Conservation (phyloP, 2,329 filamentous ascomycete species). For the Aspergillus bombycis region DNA sequence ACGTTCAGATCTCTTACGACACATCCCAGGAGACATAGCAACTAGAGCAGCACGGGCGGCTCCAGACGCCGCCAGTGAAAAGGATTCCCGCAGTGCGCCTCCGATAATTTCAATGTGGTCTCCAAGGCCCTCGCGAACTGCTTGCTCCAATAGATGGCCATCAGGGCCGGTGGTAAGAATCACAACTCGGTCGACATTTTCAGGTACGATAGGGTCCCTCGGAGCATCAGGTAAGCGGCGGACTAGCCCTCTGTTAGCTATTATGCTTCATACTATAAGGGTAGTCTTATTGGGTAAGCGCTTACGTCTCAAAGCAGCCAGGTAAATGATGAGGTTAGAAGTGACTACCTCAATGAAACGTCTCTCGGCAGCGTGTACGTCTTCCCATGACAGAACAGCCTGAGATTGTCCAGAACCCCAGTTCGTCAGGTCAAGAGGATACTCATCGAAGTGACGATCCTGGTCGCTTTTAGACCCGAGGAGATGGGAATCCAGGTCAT, state of each 20-base stretch:
- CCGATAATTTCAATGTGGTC: not conserved
- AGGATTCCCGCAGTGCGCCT: not conserved
- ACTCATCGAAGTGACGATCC: not conserved
- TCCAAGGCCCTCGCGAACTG: not conserved
- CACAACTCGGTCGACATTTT: not conserved
- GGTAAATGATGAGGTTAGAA: not conserved
- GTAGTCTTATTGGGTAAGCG: not conserved
- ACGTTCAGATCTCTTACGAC: not conserved
- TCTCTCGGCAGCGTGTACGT: not conserved
- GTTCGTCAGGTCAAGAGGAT: not conserved
- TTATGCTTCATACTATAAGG: not conserved
- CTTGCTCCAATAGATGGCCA: not conserved
- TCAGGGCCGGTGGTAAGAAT: not conserved
- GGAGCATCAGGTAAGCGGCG: not conserved
- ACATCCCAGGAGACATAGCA: not conserved
- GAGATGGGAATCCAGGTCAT: not conserved
- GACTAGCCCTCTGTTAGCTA: not conserved
- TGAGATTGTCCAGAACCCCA: not conserved
- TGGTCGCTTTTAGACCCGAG: not conserved
- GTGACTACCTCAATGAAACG: not conserved
- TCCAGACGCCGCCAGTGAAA: not conserved
- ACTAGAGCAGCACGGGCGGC: not conserved
- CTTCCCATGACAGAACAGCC: not conserved
- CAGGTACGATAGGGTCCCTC: not conserved
- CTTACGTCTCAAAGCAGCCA: not conserved